Base-by-base conservation (phyloP, 2,329 filamentous ascomycete species). In the Hypoxylon sp. region DNA sequence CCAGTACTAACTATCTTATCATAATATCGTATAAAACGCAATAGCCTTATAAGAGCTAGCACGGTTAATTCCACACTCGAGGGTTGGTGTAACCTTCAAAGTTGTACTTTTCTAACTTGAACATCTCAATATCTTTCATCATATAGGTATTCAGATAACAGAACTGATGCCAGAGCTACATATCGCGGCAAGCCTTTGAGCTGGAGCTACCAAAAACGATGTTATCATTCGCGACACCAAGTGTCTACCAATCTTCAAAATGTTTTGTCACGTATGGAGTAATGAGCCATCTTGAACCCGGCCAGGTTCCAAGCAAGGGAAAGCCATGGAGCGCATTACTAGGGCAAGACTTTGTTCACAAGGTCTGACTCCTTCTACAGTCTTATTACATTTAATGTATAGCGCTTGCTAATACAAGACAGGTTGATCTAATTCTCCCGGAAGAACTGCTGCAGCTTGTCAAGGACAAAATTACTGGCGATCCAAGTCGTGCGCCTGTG, bases 371-470 rank as follows among this genome's bases (percentile, higher is more conserved):
- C 28, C 28, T 32, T 5, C 6, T 6, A 14, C 23, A 45, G 3
- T 32, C 19, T 17, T 19, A 1, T 1, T 34, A 25, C n/a, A 49
- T 21, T 10, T 14, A 43, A 30, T 21, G 1, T n/a, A 23, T n/a
- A 13, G 1, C 14, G 5, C 6, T 32, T 36, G 13, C 53, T 66
- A 41, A 68, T 49, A 32, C 17, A 5, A n/a, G 4, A 3, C 32
- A 90, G 88, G 79, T 90, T 6, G 91, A 96, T 67, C 78, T 97
- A 2, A 82, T 96, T n/a, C 76, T 97, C 0, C 92, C 94, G 0
- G 82, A 87, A 69, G 88, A 90, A 52, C 71, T 87, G 1, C 89
- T 87, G 72, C 82, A 86, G 25, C 73, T 83, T 17, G 80, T 92
- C 2, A 82, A 83, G 72, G 76, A 84, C 32, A 85, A 85, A 68